Conservation (phyloP, 768 basidiomycete species). For the Tricholoma terreum region DNA sequence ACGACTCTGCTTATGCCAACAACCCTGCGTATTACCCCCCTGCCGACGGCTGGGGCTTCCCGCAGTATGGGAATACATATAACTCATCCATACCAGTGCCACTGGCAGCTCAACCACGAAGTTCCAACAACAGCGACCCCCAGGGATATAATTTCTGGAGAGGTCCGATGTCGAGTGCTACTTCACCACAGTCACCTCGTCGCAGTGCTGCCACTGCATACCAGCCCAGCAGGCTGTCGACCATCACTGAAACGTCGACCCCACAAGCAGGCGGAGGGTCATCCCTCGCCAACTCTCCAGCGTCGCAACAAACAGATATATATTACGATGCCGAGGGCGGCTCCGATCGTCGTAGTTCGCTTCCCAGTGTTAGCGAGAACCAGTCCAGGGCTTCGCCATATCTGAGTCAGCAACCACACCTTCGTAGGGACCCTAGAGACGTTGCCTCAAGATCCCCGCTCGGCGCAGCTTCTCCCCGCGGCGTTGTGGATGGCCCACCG, state of each 20-base stretch:
- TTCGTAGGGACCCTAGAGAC: background rate
- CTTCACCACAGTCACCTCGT: conserved; percentile 7
- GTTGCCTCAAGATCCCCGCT: background rate
- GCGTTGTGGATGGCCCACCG: background rate
- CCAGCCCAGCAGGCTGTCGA: conserved; percentile 16
- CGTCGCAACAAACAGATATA: conserved; percentile 9
- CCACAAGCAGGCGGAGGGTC: conserved; percentile 9
- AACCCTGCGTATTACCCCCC: background rate
- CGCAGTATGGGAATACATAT: background rate
- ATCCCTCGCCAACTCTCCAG: conserved; percentile 12
- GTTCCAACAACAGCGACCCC: conserved; percentile 6
- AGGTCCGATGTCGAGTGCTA: background rate
- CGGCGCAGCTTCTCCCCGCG: background rate
- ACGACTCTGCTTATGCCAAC: conserved; percentile 5
- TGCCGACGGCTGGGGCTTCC: conserved; percentile 1
- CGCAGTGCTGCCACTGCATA: conserved; percentile 14
- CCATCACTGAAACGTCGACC: conserved; percentile 19
- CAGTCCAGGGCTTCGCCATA: background rate
- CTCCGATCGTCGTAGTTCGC: background rate
- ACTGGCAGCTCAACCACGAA: conserved; percentile 5
- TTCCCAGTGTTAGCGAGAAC: background rate
- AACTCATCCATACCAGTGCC: background rate
- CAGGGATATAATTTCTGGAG: background rate
- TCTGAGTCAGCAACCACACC: background rate
- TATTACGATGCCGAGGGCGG: background rate